Evolutionary conservation across 2,329 filamentous ascomycete species (phyloP).

Genomic region (Lecanicillium sp.): DNA sequence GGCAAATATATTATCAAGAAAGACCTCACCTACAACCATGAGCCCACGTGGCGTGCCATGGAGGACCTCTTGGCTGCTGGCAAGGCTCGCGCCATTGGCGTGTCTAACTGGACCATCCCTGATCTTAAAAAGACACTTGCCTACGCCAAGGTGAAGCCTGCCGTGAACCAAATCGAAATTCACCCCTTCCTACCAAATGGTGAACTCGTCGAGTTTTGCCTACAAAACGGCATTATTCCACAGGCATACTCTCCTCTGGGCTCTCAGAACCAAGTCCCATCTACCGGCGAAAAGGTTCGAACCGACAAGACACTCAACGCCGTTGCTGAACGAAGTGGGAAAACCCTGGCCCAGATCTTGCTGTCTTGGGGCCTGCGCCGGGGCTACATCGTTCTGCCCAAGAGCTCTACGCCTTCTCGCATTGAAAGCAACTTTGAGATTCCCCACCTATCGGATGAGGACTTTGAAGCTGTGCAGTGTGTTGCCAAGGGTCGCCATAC

Average conservation of each 20-base stretch:
- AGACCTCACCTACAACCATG: no score
- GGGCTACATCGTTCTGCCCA: conserved; percentile 61
- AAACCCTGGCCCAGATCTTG: conserved; percentile 44
- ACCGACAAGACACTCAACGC: conserved; percentile 15
- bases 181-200: conserved; percentile 39
- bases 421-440: conserved; percentile 57
- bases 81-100: conserved; percentile 38
- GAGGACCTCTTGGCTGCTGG: conserved; percentile 40
- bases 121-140: conserved; percentile 24
- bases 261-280: no score
- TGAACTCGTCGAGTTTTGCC: conserved; percentile 33
- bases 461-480: conserved; percentile 14
- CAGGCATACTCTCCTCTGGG: no score
- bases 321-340: conserved; percentile 42
- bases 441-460: conserved; percentile 27
- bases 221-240: background rate
- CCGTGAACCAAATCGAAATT: conserved; percentile 44
- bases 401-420: conserved; percentile 58
- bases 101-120: conserved; percentile 41
- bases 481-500: conserved; percentile 54
- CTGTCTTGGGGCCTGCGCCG: conserved; percentile 55
- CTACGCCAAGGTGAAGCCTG: conserved; percentile 37
- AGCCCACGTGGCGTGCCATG: conserved; percentile 50
- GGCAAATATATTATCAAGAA: conserved; percentile 21
- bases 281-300: background rate